These are phyloP conservation scores for Eucalyptus melliodora DNA, from an alignment of 345 rosid genomes.

Conservation along the genomic window DNA sequence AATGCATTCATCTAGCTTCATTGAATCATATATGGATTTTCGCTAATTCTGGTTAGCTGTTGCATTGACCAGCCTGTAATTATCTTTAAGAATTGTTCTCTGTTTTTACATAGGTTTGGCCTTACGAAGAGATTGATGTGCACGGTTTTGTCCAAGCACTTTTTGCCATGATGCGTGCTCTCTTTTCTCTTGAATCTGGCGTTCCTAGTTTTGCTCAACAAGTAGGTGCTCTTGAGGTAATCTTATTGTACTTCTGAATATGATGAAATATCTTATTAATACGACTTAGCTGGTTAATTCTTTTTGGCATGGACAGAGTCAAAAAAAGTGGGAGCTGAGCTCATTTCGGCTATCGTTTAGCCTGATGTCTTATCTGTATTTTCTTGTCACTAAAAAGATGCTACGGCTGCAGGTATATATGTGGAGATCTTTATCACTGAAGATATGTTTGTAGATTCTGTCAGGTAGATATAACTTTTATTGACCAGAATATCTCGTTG, in stretches of 20 bases:
- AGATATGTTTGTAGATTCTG: background rate
- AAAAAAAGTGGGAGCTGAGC: constrained; percentile 51
- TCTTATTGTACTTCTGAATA: background rate
- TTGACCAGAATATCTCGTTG: background rate
- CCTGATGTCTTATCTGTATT: constrained; percentile 75
- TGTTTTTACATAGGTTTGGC: constrained; percentile 60
- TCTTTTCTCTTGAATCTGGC: constrained; percentile 43
- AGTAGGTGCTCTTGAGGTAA: constrained; percentile 33
- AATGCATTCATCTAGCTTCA: background rate
- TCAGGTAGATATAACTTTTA: background rate
- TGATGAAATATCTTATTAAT: background rate
- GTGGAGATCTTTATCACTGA: background rate
- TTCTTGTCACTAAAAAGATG: constrained; percentile 66
- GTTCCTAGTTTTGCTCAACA: constrained; percentile 8
- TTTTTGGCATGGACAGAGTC: constrained; percentile 18
- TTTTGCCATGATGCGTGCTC: constrained; percentile 56
- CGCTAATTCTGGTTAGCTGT: background rate
- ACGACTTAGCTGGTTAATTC: background rate
- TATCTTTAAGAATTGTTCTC: background rate
- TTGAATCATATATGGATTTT: background rate
- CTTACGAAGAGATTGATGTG: constrained; percentile 77
- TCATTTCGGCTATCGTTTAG: constrained; percentile 54
- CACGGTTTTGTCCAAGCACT: constrained; percentile 88
- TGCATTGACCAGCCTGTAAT: background rate
- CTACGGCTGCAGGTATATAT: constrained; percentile 61